Conservation (phyloP, 768 basidiomycete species). For the Dictyophora rubrovolvata region DNA sequence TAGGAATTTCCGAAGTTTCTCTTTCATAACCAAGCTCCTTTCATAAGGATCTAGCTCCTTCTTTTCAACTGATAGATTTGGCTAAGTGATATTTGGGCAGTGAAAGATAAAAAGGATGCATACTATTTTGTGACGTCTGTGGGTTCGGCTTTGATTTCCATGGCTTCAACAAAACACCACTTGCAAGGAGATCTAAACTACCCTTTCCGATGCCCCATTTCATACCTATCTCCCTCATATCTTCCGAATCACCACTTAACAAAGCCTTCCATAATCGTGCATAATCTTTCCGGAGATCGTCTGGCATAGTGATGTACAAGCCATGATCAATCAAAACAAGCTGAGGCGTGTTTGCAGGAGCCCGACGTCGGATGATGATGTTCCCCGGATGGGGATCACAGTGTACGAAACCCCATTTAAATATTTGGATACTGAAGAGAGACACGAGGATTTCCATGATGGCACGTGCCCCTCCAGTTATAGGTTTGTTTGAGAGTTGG, state of each 20-base stretch:
- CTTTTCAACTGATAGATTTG: background rate
- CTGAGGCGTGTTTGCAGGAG: conserved; percentile 39
- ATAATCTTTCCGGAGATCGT: conserved; percentile 66
- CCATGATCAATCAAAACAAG: conserved; percentile 90
- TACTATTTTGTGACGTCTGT: background rate
- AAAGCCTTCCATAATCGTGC: conserved; percentile 66
- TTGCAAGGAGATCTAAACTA: conserved; percentile 64
- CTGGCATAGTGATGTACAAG: conserved; percentile 65
- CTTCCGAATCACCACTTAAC: conserved; percentile 43
- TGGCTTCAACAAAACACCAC: conserved; percentile 57
- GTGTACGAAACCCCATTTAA: conserved; percentile 85
- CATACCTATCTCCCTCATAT: conserved; percentile 39
- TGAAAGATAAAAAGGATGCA: background rate
- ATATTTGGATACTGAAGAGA: conserved; percentile 83
- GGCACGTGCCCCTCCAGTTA: conserved; percentile 50
- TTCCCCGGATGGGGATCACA: conserved; percentile 66
- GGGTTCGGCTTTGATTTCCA: conserved; percentile 28
- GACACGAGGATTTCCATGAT: conserved; percentile 85
- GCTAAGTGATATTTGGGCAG: background rate
- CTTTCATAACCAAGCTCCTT: conserved; percentile 56
- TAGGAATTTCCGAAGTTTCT: conserved; percentile 54
- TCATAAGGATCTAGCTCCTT: conserved; percentile 50
- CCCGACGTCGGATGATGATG: conserved; percentile 55
- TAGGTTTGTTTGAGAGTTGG: conserved; percentile 3
- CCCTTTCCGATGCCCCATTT: conserved; percentile 53